A percentile compares a stretch with the other conserved stretches of the same genome.
These are phyloP conservation scores for Ogataea hybrid DNA, from an alignment of 1,139 yeast genomes.

Conservation along the genomic window DNA sequence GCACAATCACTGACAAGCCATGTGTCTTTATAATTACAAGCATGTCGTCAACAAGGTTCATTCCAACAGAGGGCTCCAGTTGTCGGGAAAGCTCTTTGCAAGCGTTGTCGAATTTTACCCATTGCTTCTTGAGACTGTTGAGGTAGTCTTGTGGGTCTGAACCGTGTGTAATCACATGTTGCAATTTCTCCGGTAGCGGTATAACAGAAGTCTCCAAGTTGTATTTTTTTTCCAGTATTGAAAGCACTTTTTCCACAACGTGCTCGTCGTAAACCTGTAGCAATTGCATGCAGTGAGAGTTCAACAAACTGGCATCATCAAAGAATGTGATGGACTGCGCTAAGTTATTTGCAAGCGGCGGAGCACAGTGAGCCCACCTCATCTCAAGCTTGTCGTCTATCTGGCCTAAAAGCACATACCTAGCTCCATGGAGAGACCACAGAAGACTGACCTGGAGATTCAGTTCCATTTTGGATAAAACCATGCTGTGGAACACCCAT, in stretches of 20 bases:
- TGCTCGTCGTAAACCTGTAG: conserved; percentile 46
- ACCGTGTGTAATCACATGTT: conserved; percentile 27
- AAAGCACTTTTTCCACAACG: conserved; percentile 43
- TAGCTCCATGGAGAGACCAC: conserved; percentile 26
- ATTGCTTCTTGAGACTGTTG: conserved; percentile 38
- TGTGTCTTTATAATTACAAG: conserved; percentile 27
- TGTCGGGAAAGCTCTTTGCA: conserved; percentile 65
- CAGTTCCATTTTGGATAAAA: conserved; percentile 3
- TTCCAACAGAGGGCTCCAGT: conserved; percentile 52
- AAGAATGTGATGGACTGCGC: conserved; percentile 11
- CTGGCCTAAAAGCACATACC: conserved; percentile 18
- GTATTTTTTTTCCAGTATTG: conserved; percentile 35
- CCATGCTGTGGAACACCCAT: conserved; percentile 20
- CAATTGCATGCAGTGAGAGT: conserved; percentile 40
- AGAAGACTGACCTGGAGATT: conserved; percentile 20
- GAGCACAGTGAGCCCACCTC: conserved; percentile 15
- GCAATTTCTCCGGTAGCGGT: conserved; percentile 33
- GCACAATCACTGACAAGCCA: conserved; percentile 31
- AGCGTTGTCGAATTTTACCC: conserved; percentile 61
- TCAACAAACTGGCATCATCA: conserved; percentile 15
- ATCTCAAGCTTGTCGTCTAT: conserved; percentile 7
- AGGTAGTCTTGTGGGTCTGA: conserved; percentile 26
- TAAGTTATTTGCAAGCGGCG: conserved; percentile 11
- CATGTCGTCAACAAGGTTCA: conserved; percentile 30
- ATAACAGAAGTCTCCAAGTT: conserved; percentile 14